Conservation (phyloP, 352 stramenopile species). For the Pythium vanterpoolii region DNA sequence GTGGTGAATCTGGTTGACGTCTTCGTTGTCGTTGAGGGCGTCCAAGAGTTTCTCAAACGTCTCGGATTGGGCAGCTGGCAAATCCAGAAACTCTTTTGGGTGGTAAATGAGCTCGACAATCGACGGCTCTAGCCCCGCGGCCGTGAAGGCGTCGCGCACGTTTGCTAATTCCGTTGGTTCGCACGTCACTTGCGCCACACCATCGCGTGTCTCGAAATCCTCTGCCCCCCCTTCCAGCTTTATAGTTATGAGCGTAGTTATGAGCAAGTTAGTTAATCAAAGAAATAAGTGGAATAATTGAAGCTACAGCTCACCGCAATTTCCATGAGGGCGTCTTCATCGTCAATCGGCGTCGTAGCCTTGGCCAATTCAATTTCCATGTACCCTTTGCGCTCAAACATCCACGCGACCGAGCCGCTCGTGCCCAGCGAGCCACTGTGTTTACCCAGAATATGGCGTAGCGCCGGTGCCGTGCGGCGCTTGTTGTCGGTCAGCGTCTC, state of each 20-base stretch:
- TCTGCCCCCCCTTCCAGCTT: conserved; percentile 73
- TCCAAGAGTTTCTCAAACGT: conserved; percentile 78
- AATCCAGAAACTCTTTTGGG: conserved; percentile 73
- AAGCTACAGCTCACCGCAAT: conserved; percentile 55
- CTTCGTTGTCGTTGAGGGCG: conserved; percentile 72
- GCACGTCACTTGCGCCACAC: conserved; percentile 68
- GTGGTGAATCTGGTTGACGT: conserved; percentile 80
- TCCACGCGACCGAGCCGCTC: conserved; percentile 80
- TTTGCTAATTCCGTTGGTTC: conserved; percentile 57
- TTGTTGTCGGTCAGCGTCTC: conserved; percentile 86
- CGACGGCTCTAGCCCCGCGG: conserved; percentile 53
- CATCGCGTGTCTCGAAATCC: conserved; percentile 61
- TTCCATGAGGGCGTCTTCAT: conserved; percentile 69
- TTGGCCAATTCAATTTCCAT: conserved; percentile 56
- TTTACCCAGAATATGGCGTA: conserved; percentile 76
- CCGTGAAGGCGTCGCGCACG: conserved; percentile 54
- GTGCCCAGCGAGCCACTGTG: conserved; percentile 59
- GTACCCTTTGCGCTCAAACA: conserved; percentile 85
- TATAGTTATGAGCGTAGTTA: neutral
- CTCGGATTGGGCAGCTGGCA: conserved; percentile 45
- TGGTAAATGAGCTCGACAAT: conserved; percentile 81
- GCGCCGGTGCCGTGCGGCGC: conserved; percentile 68
- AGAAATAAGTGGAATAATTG: too few species aligned
- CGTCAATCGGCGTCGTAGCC: conserved; percentile 35
- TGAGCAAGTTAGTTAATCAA: too few species aligned